Evolutionary conservation across 495 filamentous ascomycete genomes (phyloP).

Genomic region (Neurospora sp.): DNA sequence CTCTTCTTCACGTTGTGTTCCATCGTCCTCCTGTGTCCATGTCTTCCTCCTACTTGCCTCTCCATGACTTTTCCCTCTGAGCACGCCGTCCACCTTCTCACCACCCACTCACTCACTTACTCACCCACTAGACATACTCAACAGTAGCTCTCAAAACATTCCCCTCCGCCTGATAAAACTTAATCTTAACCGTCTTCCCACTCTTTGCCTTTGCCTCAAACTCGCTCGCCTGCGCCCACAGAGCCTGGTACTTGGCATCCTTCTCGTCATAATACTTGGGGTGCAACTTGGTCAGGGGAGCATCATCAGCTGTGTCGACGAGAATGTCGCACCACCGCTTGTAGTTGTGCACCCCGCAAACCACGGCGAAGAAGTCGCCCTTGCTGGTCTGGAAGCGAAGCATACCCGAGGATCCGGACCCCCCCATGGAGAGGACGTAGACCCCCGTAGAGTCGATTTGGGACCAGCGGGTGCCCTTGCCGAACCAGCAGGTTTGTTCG

Average conservation of each 20-base stretch:
- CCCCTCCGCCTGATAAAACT: constrained; percentile 1
- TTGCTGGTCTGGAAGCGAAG: neutral
- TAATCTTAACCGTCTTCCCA: neutral
- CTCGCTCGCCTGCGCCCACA: constrained; percentile 4
- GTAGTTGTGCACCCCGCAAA: constrained; percentile 5
- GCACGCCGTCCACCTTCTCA: neutral
- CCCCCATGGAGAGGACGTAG: neutral
- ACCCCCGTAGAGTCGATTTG: neutral
- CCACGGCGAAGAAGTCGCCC: constrained; percentile 3
- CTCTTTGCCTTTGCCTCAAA: neutral
- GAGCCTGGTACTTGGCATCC: constrained; percentile 1
- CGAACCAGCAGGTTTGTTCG: constrained; percentile 4
- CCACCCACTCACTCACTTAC: neutral
- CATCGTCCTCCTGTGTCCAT: neutral
- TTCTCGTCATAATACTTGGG: constrained; percentile 4
- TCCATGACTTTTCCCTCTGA: neutral
- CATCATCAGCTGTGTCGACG: neutral
- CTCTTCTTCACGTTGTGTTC: neutral
- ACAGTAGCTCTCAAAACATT: constrained; percentile 4
- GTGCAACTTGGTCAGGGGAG: neutral
- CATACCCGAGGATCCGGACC: neutral
- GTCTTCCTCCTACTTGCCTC: neutral
- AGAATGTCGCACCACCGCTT: constrained; percentile 7
- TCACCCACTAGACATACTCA: neutral
- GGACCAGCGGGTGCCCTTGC: neutral